Percentiles rank a stretch among this genome's conserved stretches.
Evolutionary conservation across 2,329 filamentous ascomycete species (phyloP).

Genomic region (Lachnellula hyalina): DNA sequence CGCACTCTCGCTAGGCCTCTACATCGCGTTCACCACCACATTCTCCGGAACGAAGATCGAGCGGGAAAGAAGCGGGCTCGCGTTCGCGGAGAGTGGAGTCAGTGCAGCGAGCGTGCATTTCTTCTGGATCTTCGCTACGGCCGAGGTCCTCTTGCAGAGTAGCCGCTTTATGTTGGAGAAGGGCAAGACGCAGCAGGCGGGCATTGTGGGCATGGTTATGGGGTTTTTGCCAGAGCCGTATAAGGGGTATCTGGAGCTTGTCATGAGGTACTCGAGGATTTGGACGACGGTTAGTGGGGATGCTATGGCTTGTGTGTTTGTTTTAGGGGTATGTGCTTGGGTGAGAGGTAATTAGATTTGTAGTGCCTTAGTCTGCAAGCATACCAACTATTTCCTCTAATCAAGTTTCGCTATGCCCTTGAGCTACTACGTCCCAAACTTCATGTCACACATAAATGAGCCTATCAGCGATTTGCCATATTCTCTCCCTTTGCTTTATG

Average conservation of each 20-base stretch:
- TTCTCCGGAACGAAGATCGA: conserved; percentile 63
- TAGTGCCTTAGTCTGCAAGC: background rate
- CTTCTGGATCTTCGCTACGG: conserved; percentile 77
- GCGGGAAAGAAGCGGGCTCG: conserved; percentile 40
- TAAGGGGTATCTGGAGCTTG: conserved; percentile 55
- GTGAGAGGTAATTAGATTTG: conserved; percentile 18
- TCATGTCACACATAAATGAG: no score
- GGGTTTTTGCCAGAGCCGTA: conserved; percentile 62
- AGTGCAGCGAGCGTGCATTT: conserved; percentile 46
- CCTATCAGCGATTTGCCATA: no score
- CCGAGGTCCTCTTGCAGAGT: conserved; percentile 67
- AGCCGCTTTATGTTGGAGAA: conserved; percentile 67
- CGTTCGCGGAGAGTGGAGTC: conserved; percentile 26
- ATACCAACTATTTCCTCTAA: background rate
- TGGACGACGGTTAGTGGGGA: conserved; percentile 67
- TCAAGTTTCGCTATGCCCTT: no score
- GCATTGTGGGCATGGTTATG: conserved; percentile 58
- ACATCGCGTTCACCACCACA: conserved; percentile 61
- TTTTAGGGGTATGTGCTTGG: conserved; percentile 46
- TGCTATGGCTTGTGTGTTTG: conserved; percentile 71
- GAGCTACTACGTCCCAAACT: no score
- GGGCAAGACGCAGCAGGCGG: conserved; percentile 47
- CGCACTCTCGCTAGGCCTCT: conserved; percentile 63
- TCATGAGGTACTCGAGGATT: conserved; percentile 63
- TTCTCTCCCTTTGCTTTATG: no score